Conservation (phyloP, 148 eudicot species). For the Vaccinium myrtillus region DNA sequence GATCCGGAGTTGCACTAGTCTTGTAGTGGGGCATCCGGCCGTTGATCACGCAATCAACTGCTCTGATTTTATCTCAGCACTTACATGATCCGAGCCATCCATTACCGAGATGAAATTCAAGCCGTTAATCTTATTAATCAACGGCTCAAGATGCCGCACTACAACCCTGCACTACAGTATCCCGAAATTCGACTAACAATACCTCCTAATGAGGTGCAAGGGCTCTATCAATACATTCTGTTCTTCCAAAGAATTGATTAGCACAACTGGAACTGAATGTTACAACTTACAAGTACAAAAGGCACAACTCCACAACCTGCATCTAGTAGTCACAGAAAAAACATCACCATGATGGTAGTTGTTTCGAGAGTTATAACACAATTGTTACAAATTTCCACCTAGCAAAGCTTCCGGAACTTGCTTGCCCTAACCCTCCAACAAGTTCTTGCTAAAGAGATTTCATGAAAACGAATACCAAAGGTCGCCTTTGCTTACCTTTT, state of each 20-base stretch:
- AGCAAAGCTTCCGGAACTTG: not conserved
- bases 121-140: too few relatives aligned
- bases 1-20: too few relatives aligned
- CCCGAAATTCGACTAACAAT: not conserved
- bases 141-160: too few relatives aligned
- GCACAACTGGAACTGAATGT: slow-evolving; percentile 3
- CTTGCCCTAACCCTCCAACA: not conserved
- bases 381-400: not conserved
- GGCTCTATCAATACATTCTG: not conserved
- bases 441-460: not conserved
- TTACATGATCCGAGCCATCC: too few relatives aligned
- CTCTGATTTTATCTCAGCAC: too few relatives aligned
- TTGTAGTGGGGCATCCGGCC: too few relatives aligned
- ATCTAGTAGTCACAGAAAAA: not conserved
- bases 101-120: too few relatives aligned
- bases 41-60: too few relatives aligned
- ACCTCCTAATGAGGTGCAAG: not conserved
- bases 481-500: slow-evolving; percentile 28
- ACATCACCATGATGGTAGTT: not conserved
- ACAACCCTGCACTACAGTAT: too few relatives aligned
- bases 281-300: not conserved
- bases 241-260: not conserved
- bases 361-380: not conserved
- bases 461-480: not conserved
- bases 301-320: slow-evolving; percentile 10